Evolutionary conservation across 768 basidiomycete species (phyloP), one percentile per base, ranked within the genome.

Genomic region (Amanita subjunquillea): DNA sequence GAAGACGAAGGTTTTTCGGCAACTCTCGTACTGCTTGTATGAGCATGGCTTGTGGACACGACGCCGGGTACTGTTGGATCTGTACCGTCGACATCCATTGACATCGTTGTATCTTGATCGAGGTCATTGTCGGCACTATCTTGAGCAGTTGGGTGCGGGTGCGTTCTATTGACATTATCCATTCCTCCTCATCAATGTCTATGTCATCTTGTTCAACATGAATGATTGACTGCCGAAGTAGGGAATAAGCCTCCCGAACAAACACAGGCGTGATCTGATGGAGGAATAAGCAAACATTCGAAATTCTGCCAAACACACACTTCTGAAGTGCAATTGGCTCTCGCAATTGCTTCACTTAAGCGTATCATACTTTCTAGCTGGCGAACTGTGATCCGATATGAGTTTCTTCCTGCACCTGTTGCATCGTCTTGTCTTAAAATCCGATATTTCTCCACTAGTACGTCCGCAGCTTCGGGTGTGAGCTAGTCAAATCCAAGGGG

Each of bases 181-280:
- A 77, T 54, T 91, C 91, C 60, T 95, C 91, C 59, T 94, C 91
- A 62, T 98, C 96, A 66, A 98, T 89, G 64, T 96, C 92, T 62
- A 99, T 85, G 60, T 98, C 95, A 63, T 99, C 96, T 65, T 98
- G 93, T 63, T 99, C 96, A 55, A 99, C 94, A 62, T 98, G 96
- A 60, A 99, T 97, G 68, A 99, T 99, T 2, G 96, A 98, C 65
- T 96, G 94, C 23, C 90, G 83, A 10, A 99, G 74, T 17, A 99
- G 83, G 40, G 82, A 84, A 69, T 89, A 98, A 2, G 96, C 96
- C 68, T 99, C 96, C 38, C 93, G 83, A 20, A 99, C 95, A 64
- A 95, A 94, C 2, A 80, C 85, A 6, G 95, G 93, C 0, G 81
- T 89, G 60, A 99, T 98, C 90, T 95, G 55, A 20, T 37, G 36